Conservation (phyloP, 1,139 yeast species). For the Scheffersomyces stambukii region DNA sequence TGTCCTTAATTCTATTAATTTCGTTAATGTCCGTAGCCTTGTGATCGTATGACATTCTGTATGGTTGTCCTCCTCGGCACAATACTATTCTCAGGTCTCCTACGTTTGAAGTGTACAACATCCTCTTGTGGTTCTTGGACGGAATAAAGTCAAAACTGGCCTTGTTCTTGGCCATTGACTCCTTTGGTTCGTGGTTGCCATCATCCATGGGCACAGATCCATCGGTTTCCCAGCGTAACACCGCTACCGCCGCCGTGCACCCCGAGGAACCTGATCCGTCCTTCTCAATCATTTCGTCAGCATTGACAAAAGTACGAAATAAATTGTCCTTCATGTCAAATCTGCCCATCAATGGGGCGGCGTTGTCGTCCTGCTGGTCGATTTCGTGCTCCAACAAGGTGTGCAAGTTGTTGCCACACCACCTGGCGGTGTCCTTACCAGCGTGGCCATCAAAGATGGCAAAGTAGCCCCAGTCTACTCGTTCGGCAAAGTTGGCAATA, state of each 20-base stretch:
- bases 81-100: conserved; percentile 89
- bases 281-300: conserved; percentile 65
- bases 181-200: conserved; percentile 1
- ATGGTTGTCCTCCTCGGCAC: conserved; percentile 67
- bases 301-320: conserved; percentile 60
- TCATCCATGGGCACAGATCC: conserved; percentile 1
- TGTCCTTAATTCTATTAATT: conserved; percentile 64
- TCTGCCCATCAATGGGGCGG: conserved; percentile 14
- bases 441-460: conserved; percentile 98
- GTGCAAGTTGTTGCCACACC: conserved; percentile 91
- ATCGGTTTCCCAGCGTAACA: conserved; percentile 70
- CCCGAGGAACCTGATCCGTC: conserved; percentile 71
- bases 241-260: conserved; percentile 94
- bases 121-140: conserved; percentile 49
- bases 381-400: conserved; percentile 56
- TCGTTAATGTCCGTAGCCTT: conserved; percentile 85
- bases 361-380: conserved; percentile 10
- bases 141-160: conserved; percentile 52
- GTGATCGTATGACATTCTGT: conserved; percentile 87
- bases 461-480: conserved; percentile 91
- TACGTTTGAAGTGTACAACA: conserved; percentile 90
- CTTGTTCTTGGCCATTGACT: too few relatives aligned
- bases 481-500: conserved; percentile 86
- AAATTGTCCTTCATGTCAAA: conserved; percentile 50
- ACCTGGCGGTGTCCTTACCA: conserved; percentile 87